These are phyloP conservation scores for Flagelloscypha sp. DNA, from an alignment of 768 basidiomycete genomes.

Conservation along the genomic window DNA sequence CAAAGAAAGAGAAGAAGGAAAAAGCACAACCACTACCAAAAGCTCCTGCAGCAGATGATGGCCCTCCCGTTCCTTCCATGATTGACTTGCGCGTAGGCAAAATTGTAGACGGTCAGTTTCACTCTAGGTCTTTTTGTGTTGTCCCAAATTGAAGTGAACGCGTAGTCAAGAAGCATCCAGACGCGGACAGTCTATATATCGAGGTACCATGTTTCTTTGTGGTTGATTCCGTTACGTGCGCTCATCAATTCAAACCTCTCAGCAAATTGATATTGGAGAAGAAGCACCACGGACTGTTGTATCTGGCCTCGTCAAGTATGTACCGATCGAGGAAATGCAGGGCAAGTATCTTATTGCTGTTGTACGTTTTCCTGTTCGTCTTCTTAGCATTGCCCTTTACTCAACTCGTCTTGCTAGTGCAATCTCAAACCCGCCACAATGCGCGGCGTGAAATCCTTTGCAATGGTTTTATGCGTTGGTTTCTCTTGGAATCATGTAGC, in stretches of 20 bases:
- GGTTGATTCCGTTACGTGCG: neutral
- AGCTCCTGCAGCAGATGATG: constrained; percentile 51
- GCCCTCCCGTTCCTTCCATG: constrained; percentile 91
- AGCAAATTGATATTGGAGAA: constrained; percentile 97
- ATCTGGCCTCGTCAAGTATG: constrained; percentile 93
- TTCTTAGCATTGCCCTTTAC: neutral
- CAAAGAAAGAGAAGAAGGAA: constrained; percentile 52
- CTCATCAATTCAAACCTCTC: constrained; percentile 5
- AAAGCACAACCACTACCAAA: too few relatives aligned
- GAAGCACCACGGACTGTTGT: constrained; percentile 92
- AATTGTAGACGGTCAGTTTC: constrained; percentile 73
- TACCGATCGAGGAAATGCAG: constrained; percentile 90
- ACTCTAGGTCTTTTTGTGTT: neutral
- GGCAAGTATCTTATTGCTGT: constrained; percentile 79
- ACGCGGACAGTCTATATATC: constrained; percentile 95
- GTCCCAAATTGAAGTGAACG: constrained; percentile 2
- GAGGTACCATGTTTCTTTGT: constrained; percentile 56
- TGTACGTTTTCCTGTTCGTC: constrained; percentile 32
- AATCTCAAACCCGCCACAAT: constrained; percentile 95
- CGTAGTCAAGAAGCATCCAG: constrained; percentile 89
- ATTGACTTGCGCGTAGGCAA: constrained; percentile 92
- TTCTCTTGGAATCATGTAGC: neutral
- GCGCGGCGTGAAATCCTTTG: constrained; percentile 97
- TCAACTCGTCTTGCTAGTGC: constrained; percentile 37
- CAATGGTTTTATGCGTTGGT: constrained; percentile 91